Base-by-base conservation (phyloP, 257 asterid species). In the Rauvolfia tetraphylla region DNA sequence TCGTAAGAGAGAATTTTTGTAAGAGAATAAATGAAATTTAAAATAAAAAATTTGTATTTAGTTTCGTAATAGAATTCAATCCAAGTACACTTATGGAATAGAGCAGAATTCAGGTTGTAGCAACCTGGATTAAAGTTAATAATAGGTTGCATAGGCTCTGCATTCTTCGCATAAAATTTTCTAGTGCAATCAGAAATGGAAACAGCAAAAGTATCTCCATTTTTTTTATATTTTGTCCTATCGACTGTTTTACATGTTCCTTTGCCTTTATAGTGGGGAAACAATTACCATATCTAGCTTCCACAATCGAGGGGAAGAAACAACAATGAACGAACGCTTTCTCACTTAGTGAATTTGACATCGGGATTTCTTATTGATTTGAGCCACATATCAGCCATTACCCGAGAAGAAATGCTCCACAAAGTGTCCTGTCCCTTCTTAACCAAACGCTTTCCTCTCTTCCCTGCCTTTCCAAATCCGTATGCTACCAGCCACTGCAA, bases 371-470 rank as follows among this genome's bases (percentile, higher is more conserved):
- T 85, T 65, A 92, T 92, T 23, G 92, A 86, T 73, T 92, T 92
- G 77, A 95, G 98, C 99, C 99, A 95, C 98, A 91, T 95, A 80
- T 90, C 98, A 1, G 97, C 98, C 95, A 92, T 87, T 27, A 90
- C 83, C 12, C 98, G 82, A 15, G 97, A 88, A 27, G 97, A 89
- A 42, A 90, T 74, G 89, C 97, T 95, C 98, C 98, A 95, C 11
- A 92, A 66, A 33, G 81, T 51, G 75, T 92, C 90, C 36, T 87
- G 88, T 17, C 90, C 91, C 77, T 83, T 85, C 12, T 81, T 53
- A 4, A 71, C 85, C 54, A 23, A 63, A 7, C 79, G 82, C 80
- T 85, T 93, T 39, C 90, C 91, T 80, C 80, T 92, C 79, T 88
- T 90, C 51, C 75, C 87, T 0, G 78, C 85, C 88, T 91, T 91